These are phyloP conservation scores for Saitozyma podzolica DNA, from an alignment of 768 basidiomycete genomes.

Conservation along the genomic window DNA sequence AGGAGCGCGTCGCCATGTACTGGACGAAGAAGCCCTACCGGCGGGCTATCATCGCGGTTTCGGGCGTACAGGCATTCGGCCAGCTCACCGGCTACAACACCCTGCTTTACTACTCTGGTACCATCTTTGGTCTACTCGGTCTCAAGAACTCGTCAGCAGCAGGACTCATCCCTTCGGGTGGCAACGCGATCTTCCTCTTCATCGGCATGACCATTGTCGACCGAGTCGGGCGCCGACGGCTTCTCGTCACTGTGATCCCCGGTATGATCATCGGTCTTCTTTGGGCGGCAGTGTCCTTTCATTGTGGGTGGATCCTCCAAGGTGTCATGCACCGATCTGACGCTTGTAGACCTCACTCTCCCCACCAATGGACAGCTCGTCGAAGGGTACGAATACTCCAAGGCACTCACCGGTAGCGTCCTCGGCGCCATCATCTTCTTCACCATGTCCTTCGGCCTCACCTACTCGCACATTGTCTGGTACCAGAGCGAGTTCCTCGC, in stretches of 20 bases:
- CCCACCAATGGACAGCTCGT: slow-evolving; percentile 2
- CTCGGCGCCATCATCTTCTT: slow-evolving; percentile 24
- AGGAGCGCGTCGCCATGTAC: slow-evolving; percentile 2
- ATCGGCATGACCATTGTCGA: slow-evolving; percentile 22
- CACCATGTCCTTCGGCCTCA: slow-evolving; percentile 13
- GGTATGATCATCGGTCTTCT: slow-evolving; percentile 22
- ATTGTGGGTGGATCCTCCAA: neutral
- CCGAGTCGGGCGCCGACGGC: slow-evolving; percentile 20
- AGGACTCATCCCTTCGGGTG: slow-evolving; percentile 13
- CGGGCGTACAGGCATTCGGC: slow-evolving; percentile 19
- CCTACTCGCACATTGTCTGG: slow-evolving; percentile 21
- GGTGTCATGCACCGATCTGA: neutral
- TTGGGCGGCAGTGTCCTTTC: slow-evolving; percentile 15
- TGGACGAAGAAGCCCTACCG: slow-evolving; percentile 24
- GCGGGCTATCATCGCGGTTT: slow-evolving; percentile 18
- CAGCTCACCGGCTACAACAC: slow-evolving; percentile 34
- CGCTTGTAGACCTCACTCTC: slow-evolving; percentile 1
- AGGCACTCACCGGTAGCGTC: slow-evolving; percentile 11
- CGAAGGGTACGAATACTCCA: neutral
- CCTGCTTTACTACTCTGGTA: slow-evolving; percentile 15
- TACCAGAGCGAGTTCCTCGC: slow-evolving; percentile 23
- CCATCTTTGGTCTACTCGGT: slow-evolving; percentile 19
- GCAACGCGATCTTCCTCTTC: slow-evolving; percentile 18
- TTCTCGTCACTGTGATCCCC: slow-evolving; percentile 13
- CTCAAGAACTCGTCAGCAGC: slow-evolving; percentile 21